Percentiles rank a stretch among this genome's conserved stretches.
phyloP scores from a whole-genome alignment of 805 yeast species.

The Brettanomyces naardenensis region DNA sequence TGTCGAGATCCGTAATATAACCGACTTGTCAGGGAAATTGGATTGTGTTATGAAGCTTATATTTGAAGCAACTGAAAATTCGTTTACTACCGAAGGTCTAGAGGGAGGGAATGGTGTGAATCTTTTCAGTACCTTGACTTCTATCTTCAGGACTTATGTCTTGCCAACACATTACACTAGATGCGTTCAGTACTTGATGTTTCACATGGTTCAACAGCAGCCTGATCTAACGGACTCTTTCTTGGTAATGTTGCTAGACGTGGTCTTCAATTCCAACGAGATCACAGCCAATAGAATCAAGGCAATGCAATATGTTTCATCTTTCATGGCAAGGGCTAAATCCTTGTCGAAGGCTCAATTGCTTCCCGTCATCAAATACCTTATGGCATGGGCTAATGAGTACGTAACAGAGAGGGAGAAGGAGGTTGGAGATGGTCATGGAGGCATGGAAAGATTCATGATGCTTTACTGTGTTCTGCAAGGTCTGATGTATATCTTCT shows the following conservation, averaged over 20 bases:
- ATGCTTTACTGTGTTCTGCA: slow-evolving; percentile 88
- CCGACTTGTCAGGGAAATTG: slow-evolving; percentile 54
- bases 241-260: slow-evolving; percentile 72
- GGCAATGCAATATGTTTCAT: slow-evolving; percentile 86
- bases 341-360: slow-evolving; percentile 65
- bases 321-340: slow-evolving; percentile 83
- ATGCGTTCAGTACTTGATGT: slow-evolving; percentile 77
- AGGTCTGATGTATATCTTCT: slow-evolving; percentile 82
- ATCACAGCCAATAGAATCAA: slow-evolving; percentile 71
- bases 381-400: slow-evolving; percentile 76
- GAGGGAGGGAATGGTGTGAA: slow-evolving; percentile 57
- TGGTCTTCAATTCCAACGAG: slow-evolving; percentile 66
- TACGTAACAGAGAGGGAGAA: slow-evolving; percentile 78
- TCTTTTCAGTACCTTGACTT: slow-evolving; percentile 64
- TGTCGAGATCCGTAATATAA: slow-evolving; percentile 40
- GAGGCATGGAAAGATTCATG: slow-evolving; percentile 85
- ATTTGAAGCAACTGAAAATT: slow-evolving; percentile 39
- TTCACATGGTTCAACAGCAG: slow-evolving; percentile 73
- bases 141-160: slow-evolving; percentile 73
- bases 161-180: slow-evolving; percentile 90
- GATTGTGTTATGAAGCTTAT: slow-evolving; percentile 61
- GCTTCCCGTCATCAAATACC: slow-evolving; percentile 71
- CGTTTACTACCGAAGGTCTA: slow-evolving; percentile 43
- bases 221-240: slow-evolving; percentile 80
- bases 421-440: slow-evolving; percentile 40